Conservation (phyloP, 192 early-diverging fungal species). For the Oehlia diaphana region DNA sequence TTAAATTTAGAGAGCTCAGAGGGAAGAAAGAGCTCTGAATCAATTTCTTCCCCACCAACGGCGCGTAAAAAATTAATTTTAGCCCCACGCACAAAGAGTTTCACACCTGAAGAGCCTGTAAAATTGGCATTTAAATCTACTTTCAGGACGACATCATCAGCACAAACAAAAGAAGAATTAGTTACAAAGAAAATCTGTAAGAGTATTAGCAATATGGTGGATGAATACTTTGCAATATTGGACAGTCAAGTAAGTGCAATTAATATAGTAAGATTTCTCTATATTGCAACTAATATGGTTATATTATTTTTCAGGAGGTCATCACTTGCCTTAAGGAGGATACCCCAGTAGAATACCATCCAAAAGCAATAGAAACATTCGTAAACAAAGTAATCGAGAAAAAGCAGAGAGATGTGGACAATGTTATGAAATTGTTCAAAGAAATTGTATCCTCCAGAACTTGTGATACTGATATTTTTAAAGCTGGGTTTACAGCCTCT, state of each 20-base stretch:
- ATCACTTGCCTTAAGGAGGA: slow-evolving; percentile 65
- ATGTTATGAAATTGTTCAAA: slow-evolving; percentile 57
- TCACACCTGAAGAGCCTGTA: slow-evolving; percentile 5
- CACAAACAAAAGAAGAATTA: slow-evolving; percentile 36
- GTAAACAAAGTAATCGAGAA: slow-evolving; percentile 49
- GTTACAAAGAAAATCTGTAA: slow-evolving; percentile 30
- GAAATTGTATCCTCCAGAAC: slow-evolving; percentile 46
- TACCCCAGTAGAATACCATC: slow-evolving; percentile 31
- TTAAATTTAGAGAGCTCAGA: slow-evolving; percentile 40
- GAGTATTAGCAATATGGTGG: slow-evolving; percentile 30
- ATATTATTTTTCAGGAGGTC: slow-evolving; percentile 59
- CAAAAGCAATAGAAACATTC: slow-evolving; percentile 35
- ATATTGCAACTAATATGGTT: slow-evolving; percentile 43
- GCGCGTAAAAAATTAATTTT: slow-evolving; percentile 24
- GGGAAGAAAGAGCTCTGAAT: slow-evolving; percentile 32
- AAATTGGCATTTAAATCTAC: slow-evolving; percentile 23
- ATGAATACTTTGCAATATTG: slow-evolving; percentile 28
- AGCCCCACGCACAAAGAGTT: slow-evolving; percentile 1
- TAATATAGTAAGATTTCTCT: background rate
- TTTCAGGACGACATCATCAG: slow-evolving; percentile 33
- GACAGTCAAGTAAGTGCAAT: slow-evolving; percentile 37
- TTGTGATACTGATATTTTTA: slow-evolving; percentile 48
- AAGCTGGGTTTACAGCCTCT: slow-evolving; percentile 52
- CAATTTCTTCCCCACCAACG: background rate
- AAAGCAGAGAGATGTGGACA: slow-evolving; percentile 51